phyloP scores from a whole-genome alignment of 2,329 filamentous ascomycete species.

The Penicillium occitanis region DNA sequence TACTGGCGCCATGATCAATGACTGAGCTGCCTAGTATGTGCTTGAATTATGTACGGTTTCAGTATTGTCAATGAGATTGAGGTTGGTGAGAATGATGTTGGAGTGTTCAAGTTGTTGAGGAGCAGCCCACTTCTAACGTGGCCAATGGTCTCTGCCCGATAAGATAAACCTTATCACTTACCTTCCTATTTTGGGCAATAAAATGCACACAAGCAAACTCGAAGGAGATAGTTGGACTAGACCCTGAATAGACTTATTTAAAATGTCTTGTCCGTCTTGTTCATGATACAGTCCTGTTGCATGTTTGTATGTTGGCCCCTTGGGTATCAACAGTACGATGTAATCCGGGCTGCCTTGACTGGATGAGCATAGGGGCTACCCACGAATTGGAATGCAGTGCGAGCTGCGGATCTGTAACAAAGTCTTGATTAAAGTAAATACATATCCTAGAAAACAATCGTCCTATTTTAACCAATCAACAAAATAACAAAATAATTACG shows the following conservation, averaged over 20 bases:
- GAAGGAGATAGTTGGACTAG: not conserved
- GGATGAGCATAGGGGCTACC: too few species aligned
- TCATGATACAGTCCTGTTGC: not conserved
- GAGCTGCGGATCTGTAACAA: too few species aligned
- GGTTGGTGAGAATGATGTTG: not conserved
- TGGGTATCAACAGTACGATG: too few species aligned
- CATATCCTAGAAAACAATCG: too few species aligned
- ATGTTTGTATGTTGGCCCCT: not conserved
- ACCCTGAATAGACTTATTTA: not conserved
- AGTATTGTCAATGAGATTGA: not conserved
- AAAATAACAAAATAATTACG: too few species aligned
- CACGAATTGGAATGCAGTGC: too few species aligned
- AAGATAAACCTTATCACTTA: not conserved
- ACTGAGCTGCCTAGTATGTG: not conserved
- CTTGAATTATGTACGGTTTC: not conserved
- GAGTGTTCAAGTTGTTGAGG: too few species aligned
- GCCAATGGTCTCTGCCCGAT: not conserved
- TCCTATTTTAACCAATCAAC: too few species aligned
- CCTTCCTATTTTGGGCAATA: not conserved
- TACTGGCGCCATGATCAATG: conserved; percentile 30
- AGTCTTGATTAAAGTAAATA: too few species aligned
- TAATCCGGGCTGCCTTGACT: too few species aligned
- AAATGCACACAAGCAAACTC: not conserved
- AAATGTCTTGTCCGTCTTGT: not conserved
- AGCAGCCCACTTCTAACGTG: not conserved